Evolutionary conservation across 2,329 filamentous ascomycete genomes (phyloP), one percentile per base, ranked within the genome.

Genomic region (Xylaria sp.): DNA sequence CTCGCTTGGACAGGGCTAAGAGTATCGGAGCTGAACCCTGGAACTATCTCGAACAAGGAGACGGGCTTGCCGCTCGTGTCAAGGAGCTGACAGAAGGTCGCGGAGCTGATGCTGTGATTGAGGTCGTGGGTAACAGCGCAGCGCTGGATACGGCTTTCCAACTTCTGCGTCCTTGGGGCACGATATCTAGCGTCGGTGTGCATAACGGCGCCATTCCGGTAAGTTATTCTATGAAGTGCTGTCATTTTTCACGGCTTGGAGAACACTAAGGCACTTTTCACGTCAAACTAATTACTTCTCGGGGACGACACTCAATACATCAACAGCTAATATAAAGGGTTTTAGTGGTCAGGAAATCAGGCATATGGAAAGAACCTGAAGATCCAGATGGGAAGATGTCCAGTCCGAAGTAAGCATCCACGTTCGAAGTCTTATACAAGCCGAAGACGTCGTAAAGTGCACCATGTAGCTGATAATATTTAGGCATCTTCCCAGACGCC

Each of bases 331-430:
- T 23, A 12, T 12, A 1, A 2, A 20, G 56, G 28, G 15, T 46
- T 6, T n/a, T 20, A 58, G 56, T 72, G 68, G 70, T 66, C 15
- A 31, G 68, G 65, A 4, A 66, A 67, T 33, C 64, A 70, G 41
- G 65, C 68, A 3, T 72, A 68, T 18, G 64, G 62, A 9, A 71
- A 72, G 25, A 72, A 72, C 20, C 59, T 71, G 2, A 66, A 49
- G 64, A 67, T 72, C 20, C 68, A 70, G 54, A 72, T 71, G 70
- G 68, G 70, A 5, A 62, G 70, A 49, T 72, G 70, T 20, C 68
- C 70, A 18, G 68, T 70, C 12, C 62, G 70, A 25, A 71, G 70
- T 71, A 58, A 61, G 70, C 28, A 39, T 18, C 7, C 20, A 9
- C 10, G 5, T 33, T 33, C 15, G 15, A 36, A 25, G 8, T 41